A percentile compares a stretch with the other conserved stretches of the same genome.
phyloP scores from a whole-genome alignment of 805 yeast genomes.

The Limtongozyma cylindracea region DNA sequence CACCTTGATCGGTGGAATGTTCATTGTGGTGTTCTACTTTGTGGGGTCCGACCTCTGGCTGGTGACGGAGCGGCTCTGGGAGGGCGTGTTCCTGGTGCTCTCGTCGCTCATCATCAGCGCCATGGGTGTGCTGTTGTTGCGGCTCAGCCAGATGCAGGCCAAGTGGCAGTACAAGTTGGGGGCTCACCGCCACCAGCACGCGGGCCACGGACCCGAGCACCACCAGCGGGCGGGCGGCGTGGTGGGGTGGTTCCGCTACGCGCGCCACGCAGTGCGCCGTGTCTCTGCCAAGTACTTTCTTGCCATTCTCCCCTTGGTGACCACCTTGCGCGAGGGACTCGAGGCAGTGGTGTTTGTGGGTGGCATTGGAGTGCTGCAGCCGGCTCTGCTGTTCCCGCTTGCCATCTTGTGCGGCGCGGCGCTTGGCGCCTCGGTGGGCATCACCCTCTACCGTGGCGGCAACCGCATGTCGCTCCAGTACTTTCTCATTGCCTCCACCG shows the following conservation, averaged over 20 bases:
- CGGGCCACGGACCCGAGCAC: slow-evolving; percentile 1
- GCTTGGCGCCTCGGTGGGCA: slow-evolving; percentile 39
- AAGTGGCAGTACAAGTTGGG: slow-evolving; percentile 40
- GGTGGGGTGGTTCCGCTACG: slow-evolving; percentile 3
- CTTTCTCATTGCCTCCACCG: slow-evolving; percentile 51
- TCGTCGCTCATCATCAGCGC: slow-evolving; percentile 60
- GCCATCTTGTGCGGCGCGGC: slow-evolving; percentile 9
- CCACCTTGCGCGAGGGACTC: slow-evolving; percentile 72
- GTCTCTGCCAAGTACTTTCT: slow-evolving; percentile 29
- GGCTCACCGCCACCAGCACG: slow-evolving; percentile 7
- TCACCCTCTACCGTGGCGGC: slow-evolving; percentile 50
- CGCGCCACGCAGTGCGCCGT: too few species aligned
- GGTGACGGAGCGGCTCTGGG: slow-evolving; percentile 72
- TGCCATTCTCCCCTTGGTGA: slow-evolving; percentile 60
- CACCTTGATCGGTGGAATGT: slow-evolving; percentile 42
- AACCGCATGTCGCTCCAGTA: slow-evolving; percentile 51
- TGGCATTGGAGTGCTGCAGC: slow-evolving; percentile 73
- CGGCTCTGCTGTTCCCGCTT: slow-evolving; percentile 13
- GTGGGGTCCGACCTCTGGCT: slow-evolving; percentile 78
- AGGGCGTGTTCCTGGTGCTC: slow-evolving; percentile 55
- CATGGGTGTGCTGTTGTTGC: slow-evolving; percentile 67
- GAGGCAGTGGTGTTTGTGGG: slow-evolving; percentile 90
- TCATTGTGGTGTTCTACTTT: slow-evolving; percentile 44
- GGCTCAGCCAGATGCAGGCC: slow-evolving; percentile 59
- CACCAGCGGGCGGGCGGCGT: too few species aligned